A percentile compares a stretch with the other conserved stretches of the same genome.
These are phyloP conservation scores for Syzygium syzygioides DNA, from an alignment of 441 rosid genomes.

Conservation along the genomic window DNA sequence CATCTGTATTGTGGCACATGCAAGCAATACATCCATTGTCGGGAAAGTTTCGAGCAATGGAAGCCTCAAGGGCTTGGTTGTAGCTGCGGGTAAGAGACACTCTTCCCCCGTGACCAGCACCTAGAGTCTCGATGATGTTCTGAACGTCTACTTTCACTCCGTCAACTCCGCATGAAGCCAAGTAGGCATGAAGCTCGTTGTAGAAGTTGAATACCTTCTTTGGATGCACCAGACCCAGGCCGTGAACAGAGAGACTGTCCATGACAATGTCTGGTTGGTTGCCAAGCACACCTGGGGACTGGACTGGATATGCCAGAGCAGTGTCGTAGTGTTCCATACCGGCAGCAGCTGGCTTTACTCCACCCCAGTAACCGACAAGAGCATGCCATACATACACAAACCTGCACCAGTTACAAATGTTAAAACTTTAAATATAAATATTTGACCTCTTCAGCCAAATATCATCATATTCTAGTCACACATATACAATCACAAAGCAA, in stretches of 20 bases:
- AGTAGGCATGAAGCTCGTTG: slow-evolving; percentile 84
- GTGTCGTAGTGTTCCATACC: slow-evolving; percentile 94
- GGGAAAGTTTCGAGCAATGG: slow-evolving; percentile 60
- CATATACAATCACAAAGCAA: background rate
- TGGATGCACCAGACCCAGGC: slow-evolving; percentile 85
- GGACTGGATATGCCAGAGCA: slow-evolving; percentile 77
- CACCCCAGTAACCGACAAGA: slow-evolving; percentile 95
- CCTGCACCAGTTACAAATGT: slow-evolving; percentile 24
- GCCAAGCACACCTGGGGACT: slow-evolving; percentile 78
- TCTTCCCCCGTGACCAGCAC: slow-evolving; percentile 90
- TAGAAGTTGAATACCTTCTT: slow-evolving; percentile 83
- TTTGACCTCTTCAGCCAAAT: background rate
- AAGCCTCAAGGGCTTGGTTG: slow-evolving; percentile 79
- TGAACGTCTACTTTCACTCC: slow-evolving; percentile 95
- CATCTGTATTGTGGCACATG: slow-evolving; percentile 95
- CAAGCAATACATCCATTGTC: slow-evolving; percentile 91
- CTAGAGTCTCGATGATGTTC: slow-evolving; percentile 87
- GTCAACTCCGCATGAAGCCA: slow-evolving; percentile 88
- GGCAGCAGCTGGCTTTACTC: slow-evolving; percentile 80
- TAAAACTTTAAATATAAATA: background rate
- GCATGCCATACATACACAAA: slow-evolving; percentile 92
- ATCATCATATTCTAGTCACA: background rate
- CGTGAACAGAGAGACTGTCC: slow-evolving; percentile 81
- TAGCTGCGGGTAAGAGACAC: slow-evolving; percentile 85
- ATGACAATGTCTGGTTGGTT: slow-evolving; percentile 89